phyloP scores from a whole-genome alignment of 2,329 filamentous ascomycete species.

The Arthrobotrys entomopaga region DNA sequence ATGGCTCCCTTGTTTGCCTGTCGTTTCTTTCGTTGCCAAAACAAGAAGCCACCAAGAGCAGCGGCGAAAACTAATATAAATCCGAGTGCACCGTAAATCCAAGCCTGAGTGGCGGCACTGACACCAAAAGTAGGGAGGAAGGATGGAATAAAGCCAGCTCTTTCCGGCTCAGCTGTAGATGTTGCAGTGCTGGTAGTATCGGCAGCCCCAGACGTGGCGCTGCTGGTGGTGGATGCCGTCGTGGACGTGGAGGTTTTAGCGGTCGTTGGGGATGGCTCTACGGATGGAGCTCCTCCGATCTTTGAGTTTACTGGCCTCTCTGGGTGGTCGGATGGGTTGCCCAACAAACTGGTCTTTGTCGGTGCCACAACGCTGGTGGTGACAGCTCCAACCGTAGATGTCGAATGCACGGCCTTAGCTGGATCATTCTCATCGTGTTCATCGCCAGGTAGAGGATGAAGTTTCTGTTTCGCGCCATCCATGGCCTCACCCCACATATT shows the following conservation, averaged over 20 bases:
- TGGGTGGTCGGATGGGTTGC: slow-evolving; percentile 65
- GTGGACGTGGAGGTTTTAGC: slow-evolving; percentile 59
- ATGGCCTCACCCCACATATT: slow-evolving; percentile 93
- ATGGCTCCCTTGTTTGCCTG: slow-evolving; percentile 75
- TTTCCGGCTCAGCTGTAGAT: slow-evolving; percentile 57
- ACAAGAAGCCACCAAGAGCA: slow-evolving; percentile 83
- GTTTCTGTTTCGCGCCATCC: slow-evolving; percentile 76
- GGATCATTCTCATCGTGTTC: slow-evolving; percentile 73
- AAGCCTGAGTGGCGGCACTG: slow-evolving; percentile 84
- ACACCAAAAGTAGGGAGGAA: slow-evolving; percentile 91
- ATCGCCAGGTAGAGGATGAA: slow-evolving; percentile 81
- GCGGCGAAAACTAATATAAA: slow-evolving; percentile 86
- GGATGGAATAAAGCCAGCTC: slow-evolving; percentile 76
- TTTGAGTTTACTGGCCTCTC: slow-evolving; percentile 71
- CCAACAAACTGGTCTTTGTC: slow-evolving; percentile 47
- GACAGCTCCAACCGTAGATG: slow-evolving; percentile 55
- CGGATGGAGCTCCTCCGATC: slow-evolving; percentile 61
- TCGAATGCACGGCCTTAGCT: slow-evolving; percentile 64
- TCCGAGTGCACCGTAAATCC: slow-evolving; percentile 89
- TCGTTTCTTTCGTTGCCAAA: slow-evolving; percentile 79
- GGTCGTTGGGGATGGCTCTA: slow-evolving; percentile 56
- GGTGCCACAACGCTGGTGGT: slow-evolving; percentile 45
- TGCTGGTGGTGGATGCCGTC: slow-evolving; percentile 40
- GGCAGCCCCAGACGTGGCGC: slow-evolving; percentile 57
- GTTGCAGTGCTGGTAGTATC: slow-evolving; percentile 19